Base-by-base conservation (phyloP, 2,329 filamentous ascomycete genomes). In the Neopestalotiopsis sp. region DNA sequence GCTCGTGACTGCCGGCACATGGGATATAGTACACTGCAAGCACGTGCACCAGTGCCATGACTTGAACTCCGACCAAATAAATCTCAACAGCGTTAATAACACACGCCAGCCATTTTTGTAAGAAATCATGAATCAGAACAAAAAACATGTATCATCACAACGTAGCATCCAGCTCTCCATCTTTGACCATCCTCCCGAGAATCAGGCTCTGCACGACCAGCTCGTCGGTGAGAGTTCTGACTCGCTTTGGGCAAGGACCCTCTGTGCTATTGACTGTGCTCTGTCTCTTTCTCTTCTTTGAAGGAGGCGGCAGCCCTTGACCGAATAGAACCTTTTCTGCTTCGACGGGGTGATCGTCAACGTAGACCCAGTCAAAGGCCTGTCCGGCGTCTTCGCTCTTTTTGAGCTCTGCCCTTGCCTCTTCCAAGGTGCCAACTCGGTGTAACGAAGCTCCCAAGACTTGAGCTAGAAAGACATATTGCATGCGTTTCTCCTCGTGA, bases 161-260 rank as follows among this genome's bases (percentile, higher is more conserved):
- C 1, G 42, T 24, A 24, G 49, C 57, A 9, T 63, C 73, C 74
- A 84, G 75, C 73, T 89, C 86, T 13, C 82, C 85, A 64, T 89
- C 87, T 71, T 93, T 91, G 66, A 94, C 88, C 73, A 98, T 81
- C 70, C 90, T 89, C 0, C 95, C 95, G 65, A 97, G 79, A 71
- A 99, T 98, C 69, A 98, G 83, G 79, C 94, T 98, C 84, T 99
- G 95, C 67, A 97, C 91, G 28, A 98, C 90, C 77, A 95, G 90
- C 80, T 98, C 95, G 78, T 97, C 92, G 68, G 91, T 92, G 66
- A 97, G 87, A 59, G 96, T 87, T 71, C 87, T 88, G 49, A 94
- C 84, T 70, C 81, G 87, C 74, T 86, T 84, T 13, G 85, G 82
- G 58, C 81, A 76, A 17, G 81, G 76, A 34, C 78, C 74, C 49